Evolutionary conservation across 345 rosid genomes (phyloP).

Genomic region (Pugionium cornutum): DNA sequence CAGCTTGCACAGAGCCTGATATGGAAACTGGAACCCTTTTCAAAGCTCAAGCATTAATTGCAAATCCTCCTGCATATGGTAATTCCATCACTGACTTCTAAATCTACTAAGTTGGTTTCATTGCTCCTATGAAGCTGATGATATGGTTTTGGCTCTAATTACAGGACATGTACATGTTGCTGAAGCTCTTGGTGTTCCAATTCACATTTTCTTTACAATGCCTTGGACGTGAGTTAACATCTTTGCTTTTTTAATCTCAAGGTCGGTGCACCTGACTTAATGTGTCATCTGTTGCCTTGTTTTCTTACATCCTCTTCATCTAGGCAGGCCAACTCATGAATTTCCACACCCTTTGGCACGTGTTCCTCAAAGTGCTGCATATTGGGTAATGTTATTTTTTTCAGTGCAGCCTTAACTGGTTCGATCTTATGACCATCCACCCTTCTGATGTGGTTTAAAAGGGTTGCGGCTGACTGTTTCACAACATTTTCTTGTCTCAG

Average conservation of each 20-base stretch:
- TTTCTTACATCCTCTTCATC: constrained; percentile 32
- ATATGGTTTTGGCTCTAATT: not conserved
- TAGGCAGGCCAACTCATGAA: constrained; percentile 88
- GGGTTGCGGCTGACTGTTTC: not conserved
- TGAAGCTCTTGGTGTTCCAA: constrained; percentile 78
- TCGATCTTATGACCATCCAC: too few relatives aligned
- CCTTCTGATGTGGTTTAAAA: too few relatives aligned
- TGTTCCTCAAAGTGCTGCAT: constrained; percentile 35
- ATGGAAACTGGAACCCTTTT: constrained; percentile 74
- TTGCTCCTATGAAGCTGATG: too few relatives aligned
- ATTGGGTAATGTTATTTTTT: too few relatives aligned
- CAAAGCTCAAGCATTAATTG: constrained; percentile 97
- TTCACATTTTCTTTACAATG: constrained; percentile 98
- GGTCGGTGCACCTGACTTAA: too few relatives aligned
- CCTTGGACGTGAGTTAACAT: constrained; percentile 97
- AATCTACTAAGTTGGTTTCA: not conserved
- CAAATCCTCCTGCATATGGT: constrained; percentile 99
- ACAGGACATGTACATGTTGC: constrained; percentile 97
- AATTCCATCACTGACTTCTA: constrained; percentile 25
- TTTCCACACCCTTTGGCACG: constrained; percentile 99
- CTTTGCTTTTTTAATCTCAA: too few relatives aligned
- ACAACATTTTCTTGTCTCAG: constrained; percentile 43
- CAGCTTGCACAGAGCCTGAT: constrained; percentile 94
- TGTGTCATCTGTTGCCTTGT: constrained; percentile 12
- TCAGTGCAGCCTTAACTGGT: too few relatives aligned